Conservation (phyloP, 768 basidiomycete genomes). For the Mycena sanguinolenta region DNA sequence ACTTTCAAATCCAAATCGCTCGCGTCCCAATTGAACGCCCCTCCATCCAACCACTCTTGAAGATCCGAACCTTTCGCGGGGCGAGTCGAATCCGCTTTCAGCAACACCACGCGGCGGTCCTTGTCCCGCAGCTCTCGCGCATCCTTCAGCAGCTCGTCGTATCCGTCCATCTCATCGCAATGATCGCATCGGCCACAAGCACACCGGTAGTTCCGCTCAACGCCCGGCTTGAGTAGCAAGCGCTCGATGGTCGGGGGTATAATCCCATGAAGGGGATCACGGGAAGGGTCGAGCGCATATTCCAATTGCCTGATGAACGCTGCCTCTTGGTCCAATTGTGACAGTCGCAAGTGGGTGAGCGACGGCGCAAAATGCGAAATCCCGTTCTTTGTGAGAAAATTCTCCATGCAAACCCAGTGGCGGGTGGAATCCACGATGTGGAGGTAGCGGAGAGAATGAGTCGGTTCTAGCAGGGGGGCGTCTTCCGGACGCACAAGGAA, state of each 20-base stretch:
- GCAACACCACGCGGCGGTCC: conserved; percentile 6
- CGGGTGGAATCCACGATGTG: conserved; percentile 39
- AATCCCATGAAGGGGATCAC: background rate
- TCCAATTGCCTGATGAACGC: background rate
- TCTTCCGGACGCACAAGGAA: conserved; percentile 31
- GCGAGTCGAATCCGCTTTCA: background rate
- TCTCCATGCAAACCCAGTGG: conserved; percentile 33
- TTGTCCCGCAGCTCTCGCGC: background rate
- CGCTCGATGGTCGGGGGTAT: conserved; percentile 13
- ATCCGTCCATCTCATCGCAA: too few species aligned
- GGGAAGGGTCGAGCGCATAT: conserved; percentile 1
- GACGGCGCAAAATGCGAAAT: conserved; percentile 41
- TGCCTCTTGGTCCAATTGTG: conserved; percentile 19
- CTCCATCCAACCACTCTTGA: conserved; percentile 23
- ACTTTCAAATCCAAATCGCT: too few species aligned
- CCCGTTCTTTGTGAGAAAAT: conserved; percentile 40
- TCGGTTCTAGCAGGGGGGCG: too few species aligned
- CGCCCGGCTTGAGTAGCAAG: conserved; percentile 11
- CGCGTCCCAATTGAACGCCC: conserved; percentile 16
- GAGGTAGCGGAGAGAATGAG: conserved; percentile 39
- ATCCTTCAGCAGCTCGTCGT: background rate
- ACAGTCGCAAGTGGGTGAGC: conserved; percentile 38
- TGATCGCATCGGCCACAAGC: background rate
- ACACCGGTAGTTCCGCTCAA: background rate
- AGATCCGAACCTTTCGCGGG: conserved; percentile 9